Base-by-base conservation (phyloP, 2,329 filamentous ascomycete genomes). In the Pseudogymnoascus sp. region DNA sequence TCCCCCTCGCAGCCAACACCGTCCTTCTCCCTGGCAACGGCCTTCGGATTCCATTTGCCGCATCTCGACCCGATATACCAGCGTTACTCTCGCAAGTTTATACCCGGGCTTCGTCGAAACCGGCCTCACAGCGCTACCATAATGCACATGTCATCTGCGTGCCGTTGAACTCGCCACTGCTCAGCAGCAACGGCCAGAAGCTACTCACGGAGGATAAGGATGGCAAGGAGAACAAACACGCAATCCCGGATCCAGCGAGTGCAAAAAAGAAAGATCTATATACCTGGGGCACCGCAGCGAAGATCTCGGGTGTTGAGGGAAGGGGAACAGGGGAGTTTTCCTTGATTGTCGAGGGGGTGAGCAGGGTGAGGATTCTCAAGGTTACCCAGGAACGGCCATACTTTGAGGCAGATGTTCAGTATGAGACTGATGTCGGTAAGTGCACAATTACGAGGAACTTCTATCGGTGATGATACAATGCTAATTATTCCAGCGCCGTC, bases 11-110 rank as follows among this genome's bases (percentile, higher is more conserved):
- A 61, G 86, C 88, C 71, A 89, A 88, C 67, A 84, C 86, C 65
- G 89, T 97, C 67, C 85, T 97, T 41, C 84, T 96, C 8, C 94
- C 94, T 3, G 91, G 92, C 65, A 86, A 92, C 62, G 86, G 92
- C 59, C 84, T 96, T 69, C 89, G 92, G 68, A 89, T 97, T 67
- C 86, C 91, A 61, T 88, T 97, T 60, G 85, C 88, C 41, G 87
- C 81, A 38, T 81, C 88, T 74, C 90, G 93, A 60, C 86, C 91
- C 67, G 94, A 97, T 75, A 88, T 97, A 67, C 88, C 91, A 61
- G 90, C 93, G 59, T 84, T 97, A 48, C 85, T 99, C 63, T 90
- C 92, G 17, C 87, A 88, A 68, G 84, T 96, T 64, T 93, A 96
- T 76, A 89, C 89, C 70, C 86, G 87, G 68, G 87, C 87, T 29